Evolutionary conservation across 2,329 filamentous ascomycete species (phyloP), one percentile per base, ranked within the genome.

Genomic region (Penicillium glabrum): DNA sequence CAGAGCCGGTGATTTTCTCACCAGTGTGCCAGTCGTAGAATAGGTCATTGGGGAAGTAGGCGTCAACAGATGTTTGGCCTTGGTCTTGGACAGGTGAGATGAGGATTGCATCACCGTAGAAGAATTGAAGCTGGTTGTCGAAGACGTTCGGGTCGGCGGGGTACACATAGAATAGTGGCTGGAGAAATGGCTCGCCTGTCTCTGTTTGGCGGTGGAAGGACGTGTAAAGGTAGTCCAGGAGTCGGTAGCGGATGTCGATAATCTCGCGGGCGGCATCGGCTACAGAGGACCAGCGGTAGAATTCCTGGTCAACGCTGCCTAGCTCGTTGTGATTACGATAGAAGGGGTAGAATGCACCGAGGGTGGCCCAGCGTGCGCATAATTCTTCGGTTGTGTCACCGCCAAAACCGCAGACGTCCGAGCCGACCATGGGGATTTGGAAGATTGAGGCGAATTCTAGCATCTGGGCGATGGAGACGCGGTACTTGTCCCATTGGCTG

Each of bases 191-290:
- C 1, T 80, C 82, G 33, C 90, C 90, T 44, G 82, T 81, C 19
- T 78, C 67, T 29, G 80, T 82, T 69, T 90, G 83, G 55, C 77
- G 74, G 68, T 86, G 79, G 63, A 91, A 79, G 0, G 86, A 84
- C 1, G 89, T 92, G 78, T 93, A 93, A 58, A 90, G 80, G 75
- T 93, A 93, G 67, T 92, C 89, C 13, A 93, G 79, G n/a, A 93
- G 79, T 31, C 83, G 81, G 76, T 93, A 93, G n/a, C 90, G 83
- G 47, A 86, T 86, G 29, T 82, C 82, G 64, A 93, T 91, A 19
- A 86, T 88, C 57, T 84, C 87, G 54, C 82, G 82, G 0, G 88
- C 88, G 0, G 88, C 86, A 9, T 81, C 75, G 0, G 88, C 79
- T 5, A 90, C 88, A 1, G 78, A 73, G 0, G 79, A 75, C 86